Evolutionary conservation across 2,329 filamentous ascomycete genomes (phyloP), one percentile per base, ranked within the genome.

Genomic region (Pseudocercospora cruenta): DNA sequence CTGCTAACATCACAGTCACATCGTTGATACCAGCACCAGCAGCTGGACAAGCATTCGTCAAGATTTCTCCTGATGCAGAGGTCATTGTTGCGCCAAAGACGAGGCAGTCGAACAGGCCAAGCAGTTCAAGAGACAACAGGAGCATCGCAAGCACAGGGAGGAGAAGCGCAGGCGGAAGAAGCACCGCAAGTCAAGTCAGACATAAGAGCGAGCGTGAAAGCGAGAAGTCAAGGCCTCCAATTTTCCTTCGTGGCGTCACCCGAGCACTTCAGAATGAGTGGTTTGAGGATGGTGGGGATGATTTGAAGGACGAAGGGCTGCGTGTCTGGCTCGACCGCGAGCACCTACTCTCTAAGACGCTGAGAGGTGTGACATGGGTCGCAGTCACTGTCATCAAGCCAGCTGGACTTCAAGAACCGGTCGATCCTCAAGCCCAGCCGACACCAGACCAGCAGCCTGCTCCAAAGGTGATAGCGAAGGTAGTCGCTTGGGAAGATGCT

Each of bases 61-160:
- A 97, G 79, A 92, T 99, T 59, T 91, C 92, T 0, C 91, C 94
- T 0, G 93, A 98, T 76, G 94, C 94, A 22, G 95, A 99, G 80
- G 94, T 99, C 58, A 96, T 98, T 70, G 95, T 99, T 67, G 95
- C 95, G 3, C 95, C 95, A 0, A 99, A 99, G 81, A 91, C 90
- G 26, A 87, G 94, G 63, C 85, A 91, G 12, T 62, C 69, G 31
- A 57, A 65, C 4, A 93, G 92, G 77, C 81, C 85, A 36, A 85
- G 81, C 66, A 80, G 82, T 31, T 87, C 83, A n/a, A 87, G 88
- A 43, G 93, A 96, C 71, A 93, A 87, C 75, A 86, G 90, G 65
- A 97, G 94, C 76, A 90, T 94, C 8, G 86, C 90, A 0, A 93
- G 91, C 73, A 90, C 90, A 1, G 92, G 92, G 53, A 89, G 90